These are phyloP conservation scores for Lactarius evosmus DNA, from an alignment of 768 basidiomycete genomes.

Conservation along the genomic window DNA sequence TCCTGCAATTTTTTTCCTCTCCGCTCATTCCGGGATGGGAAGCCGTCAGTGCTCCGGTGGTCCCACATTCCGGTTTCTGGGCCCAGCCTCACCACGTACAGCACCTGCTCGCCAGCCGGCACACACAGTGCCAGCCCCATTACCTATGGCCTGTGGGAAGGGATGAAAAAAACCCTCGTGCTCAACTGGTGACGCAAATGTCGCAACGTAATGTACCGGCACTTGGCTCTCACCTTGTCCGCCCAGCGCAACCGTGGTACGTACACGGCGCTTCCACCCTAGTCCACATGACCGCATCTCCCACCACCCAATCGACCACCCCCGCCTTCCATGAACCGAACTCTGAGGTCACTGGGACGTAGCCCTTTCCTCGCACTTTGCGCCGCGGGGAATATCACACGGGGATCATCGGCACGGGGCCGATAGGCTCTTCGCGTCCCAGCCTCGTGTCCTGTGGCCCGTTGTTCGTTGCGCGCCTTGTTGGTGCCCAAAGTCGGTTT, in stretches of 20 bases:
- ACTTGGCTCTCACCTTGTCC: background rate
- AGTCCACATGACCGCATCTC: background rate
- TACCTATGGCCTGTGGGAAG: background rate
- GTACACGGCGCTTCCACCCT: background rate
- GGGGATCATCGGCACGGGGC: background rate
- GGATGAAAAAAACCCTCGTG: background rate
- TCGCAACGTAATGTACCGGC: background rate
- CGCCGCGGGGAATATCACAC: background rate
- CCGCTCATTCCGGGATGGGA: background rate
- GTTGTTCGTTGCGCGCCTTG: background rate
- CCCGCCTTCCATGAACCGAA: background rate
- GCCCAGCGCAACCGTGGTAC: background rate
- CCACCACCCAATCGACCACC: background rate
- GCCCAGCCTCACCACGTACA: background rate
- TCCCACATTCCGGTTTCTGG: background rate
- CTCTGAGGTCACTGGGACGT: background rate
- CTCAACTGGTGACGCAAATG: background rate
- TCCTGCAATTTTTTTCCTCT: background rate
- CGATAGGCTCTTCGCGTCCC: background rate
- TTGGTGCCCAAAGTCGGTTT: slow-evolving; percentile 11
- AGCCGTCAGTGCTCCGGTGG: background rate
- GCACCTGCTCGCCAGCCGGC: background rate
- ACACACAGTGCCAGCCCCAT: background rate
- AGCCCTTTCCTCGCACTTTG: background rate
- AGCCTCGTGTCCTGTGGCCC: background rate